Evolutionary conservation across 1,284 basidiomycete genomes (phyloP).

Genomic region (Ganoderma sp.): DNA sequence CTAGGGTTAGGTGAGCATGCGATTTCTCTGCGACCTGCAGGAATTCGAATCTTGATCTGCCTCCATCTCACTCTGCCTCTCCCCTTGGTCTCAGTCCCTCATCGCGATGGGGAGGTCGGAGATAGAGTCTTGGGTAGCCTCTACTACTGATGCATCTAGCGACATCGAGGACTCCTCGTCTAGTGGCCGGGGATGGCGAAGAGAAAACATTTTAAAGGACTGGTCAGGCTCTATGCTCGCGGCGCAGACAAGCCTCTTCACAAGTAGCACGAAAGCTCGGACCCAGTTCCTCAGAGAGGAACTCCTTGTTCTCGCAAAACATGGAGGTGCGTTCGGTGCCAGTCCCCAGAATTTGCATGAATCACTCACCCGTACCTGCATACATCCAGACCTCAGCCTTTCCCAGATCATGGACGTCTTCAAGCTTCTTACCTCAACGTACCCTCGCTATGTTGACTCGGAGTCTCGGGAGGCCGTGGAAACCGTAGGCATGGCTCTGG

Average conservation of each 20-base stretch:
- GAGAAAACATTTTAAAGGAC: constrained; percentile 55
- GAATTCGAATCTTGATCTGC: neutral
- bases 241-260: constrained; percentile 56
- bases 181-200: constrained; percentile 49
- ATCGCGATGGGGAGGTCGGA: constrained; percentile 45
- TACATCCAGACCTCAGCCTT: constrained; percentile 60
- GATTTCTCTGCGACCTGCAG: neutral
- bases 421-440: constrained; percentile 72
- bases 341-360: neutral
- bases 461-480: constrained; percentile 76
- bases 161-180: constrained; percentile 36
- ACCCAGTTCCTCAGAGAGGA: constrained; percentile 68
- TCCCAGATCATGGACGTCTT: constrained; percentile 76
- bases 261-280: constrained; percentile 59
- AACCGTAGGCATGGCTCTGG: constrained; percentile 63
- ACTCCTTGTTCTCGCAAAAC: constrained; percentile 60
- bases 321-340: constrained; percentile 54
- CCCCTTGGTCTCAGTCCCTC: constrained; percentile 5
- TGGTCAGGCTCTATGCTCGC: constrained; percentile 63
- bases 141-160: constrained; percentile 38
- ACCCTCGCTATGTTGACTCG: constrained; percentile 78
- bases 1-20: neutral
- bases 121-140: constrained; percentile 48
- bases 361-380: constrained; percentile 11
- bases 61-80: neutral